Evolutionary conservation across 352 stramenopile genomes (phyloP).

Genomic region (Globisporangium acanthophoron): DNA sequence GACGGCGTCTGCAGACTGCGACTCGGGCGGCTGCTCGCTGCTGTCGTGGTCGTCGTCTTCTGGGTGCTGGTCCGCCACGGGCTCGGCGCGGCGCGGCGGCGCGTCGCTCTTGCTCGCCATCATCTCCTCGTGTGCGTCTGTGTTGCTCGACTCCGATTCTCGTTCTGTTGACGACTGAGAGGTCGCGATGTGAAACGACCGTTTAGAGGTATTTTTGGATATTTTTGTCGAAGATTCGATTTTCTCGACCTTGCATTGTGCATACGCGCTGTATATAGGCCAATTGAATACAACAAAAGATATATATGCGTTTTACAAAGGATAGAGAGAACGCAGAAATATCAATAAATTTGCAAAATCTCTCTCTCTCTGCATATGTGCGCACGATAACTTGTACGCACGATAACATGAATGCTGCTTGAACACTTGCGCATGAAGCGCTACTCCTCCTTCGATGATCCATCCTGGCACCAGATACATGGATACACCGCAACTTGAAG

Average conservation of each 20-base stretch:
- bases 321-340: not conserved
- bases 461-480: too few species aligned
- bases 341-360: not conserved
- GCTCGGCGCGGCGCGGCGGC: not conserved
- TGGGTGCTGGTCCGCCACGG: not conserved
- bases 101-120: conserved; percentile 14
- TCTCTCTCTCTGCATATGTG: not conserved
- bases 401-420: not conserved
- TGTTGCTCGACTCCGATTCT: not conserved
- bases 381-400: too few species aligned
- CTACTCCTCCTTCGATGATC: too few species aligned
- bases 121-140: not conserved
- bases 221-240: not conserved
- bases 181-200: not conserved
- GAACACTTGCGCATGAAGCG: too few species aligned
- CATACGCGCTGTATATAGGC: too few species aligned
- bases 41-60: not conserved
- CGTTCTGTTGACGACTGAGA: not conserved
- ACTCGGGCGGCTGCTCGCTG: not conserved
- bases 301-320: not conserved
- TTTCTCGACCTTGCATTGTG: not conserved
- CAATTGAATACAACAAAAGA: not conserved
- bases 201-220: not conserved
- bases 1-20: not conserved
- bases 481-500: too few species aligned